Conservation (phyloP, 2,329 filamentous ascomycete species). For the Fusarium sp. region DNA sequence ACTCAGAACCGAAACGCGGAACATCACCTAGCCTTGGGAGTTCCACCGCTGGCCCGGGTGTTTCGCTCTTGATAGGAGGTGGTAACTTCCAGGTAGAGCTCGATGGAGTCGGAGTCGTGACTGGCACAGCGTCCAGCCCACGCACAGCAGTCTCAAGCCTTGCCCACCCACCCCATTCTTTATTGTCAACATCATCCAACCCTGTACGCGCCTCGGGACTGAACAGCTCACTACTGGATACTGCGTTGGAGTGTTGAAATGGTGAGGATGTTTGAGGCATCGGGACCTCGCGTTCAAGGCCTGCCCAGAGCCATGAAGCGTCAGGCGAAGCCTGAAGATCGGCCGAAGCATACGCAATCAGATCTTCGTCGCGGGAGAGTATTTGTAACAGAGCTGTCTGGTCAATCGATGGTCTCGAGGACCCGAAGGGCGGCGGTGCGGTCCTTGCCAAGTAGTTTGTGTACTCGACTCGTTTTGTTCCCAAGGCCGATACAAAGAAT, state of each 20-base stretch:
- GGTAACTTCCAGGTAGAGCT: slow-evolving; percentile 54
- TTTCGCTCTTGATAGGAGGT: slow-evolving; percentile 55
- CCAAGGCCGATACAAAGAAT: slow-evolving; percentile 81
- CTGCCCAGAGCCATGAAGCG: slow-evolving; percentile 86
- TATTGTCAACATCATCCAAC: slow-evolving; percentile 67
- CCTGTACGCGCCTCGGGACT: slow-evolving; percentile 64
- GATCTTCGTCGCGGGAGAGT: slow-evolving; percentile 79
- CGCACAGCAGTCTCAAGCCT: slow-evolving; percentile 69
- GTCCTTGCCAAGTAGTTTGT: slow-evolving; percentile 55
- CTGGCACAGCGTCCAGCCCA: slow-evolving; percentile 47
- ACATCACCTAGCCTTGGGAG: slow-evolving; percentile 51
- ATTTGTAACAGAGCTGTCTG: slow-evolving; percentile 52
- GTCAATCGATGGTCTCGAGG: slow-evolving; percentile 50
- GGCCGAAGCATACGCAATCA: slow-evolving; percentile 86
- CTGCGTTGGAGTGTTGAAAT: slow-evolving; percentile 35
- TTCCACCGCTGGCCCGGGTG: slow-evolving; percentile 45
- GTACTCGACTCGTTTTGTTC: slow-evolving; percentile 66
- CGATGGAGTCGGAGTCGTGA: slow-evolving; percentile 50
- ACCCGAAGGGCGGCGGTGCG: slow-evolving; percentile 51
- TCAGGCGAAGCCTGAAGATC: slow-evolving; percentile 87
- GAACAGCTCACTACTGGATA: slow-evolving; percentile 56
- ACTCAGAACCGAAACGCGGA: slow-evolving; percentile 50
- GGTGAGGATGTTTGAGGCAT: slow-evolving; percentile 43
- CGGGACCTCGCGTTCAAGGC: slow-evolving; percentile 65
- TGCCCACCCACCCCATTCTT: slow-evolving; percentile 86